Percentiles rank a stretch among this genome's conserved stretches.
Evolutionary conservation across 805 yeast species (phyloP).

Genomic region (Yamadazyma scolyti): DNA sequence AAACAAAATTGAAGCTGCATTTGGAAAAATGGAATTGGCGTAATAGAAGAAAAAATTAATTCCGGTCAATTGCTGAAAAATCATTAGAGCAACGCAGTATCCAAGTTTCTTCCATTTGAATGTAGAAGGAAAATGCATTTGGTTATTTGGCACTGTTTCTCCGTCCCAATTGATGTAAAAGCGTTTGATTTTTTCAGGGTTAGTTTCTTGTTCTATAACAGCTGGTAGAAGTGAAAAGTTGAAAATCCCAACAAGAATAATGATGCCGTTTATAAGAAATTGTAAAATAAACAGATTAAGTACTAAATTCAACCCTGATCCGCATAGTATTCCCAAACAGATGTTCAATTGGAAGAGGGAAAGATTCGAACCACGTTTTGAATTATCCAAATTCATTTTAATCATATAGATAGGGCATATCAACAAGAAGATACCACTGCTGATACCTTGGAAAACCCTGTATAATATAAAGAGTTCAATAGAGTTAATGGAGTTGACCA

Average conservation of each 20-base stretch:
- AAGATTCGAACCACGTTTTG: constrained; percentile 14
- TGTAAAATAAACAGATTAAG: constrained; percentile 5
- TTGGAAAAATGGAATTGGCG: constrained; percentile 13
- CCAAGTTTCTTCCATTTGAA: constrained; percentile 10
- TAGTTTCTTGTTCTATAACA: constrained; percentile 6
- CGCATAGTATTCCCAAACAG: constrained; percentile 20
- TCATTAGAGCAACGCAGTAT: constrained; percentile 21
- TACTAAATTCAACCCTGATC: constrained; percentile 13
- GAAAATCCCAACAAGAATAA: constrained; percentile 4
- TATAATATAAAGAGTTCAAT: constrained; percentile 1
- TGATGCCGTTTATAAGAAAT: constrained; percentile 3
- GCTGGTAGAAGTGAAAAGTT: constrained; percentile 7
- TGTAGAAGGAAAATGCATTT: neutral
- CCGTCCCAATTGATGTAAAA: constrained; percentile 3
- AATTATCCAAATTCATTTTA: constrained; percentile 13
- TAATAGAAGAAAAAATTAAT: constrained; percentile 31
- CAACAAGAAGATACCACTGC: constrained; percentile 22
- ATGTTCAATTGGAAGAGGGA: constrained; percentile 20
- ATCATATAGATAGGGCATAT: constrained; percentile 21
- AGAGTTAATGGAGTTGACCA: neutral
- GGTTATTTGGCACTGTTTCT: neutral
- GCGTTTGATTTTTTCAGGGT: neutral
- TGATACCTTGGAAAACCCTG: constrained; percentile 4
- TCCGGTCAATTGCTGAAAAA: constrained; percentile 33
- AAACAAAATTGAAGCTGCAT: constrained; percentile 3